Evolutionary conservation across 768 basidiomycete species (phyloP), one percentile per base, ranked within the genome.

Genomic region (Lactarius hatsudake): DNA sequence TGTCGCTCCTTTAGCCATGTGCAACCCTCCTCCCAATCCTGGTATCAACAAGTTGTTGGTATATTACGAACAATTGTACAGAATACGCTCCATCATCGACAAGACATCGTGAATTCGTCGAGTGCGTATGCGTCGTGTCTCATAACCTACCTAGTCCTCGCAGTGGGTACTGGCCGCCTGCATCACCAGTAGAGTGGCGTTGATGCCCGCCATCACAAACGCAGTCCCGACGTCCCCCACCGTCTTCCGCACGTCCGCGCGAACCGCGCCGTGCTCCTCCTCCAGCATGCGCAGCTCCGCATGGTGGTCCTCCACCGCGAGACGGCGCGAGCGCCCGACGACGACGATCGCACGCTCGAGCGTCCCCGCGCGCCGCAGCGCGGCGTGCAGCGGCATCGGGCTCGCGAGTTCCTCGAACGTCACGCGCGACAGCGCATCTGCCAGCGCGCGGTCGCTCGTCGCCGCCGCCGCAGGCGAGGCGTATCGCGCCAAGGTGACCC

Each of bases 161-260:
- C 17, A 28, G 23, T 17, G 48, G 9, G 12, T 32, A 12, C 51
- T 15, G 18, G 59, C 42, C 9, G 87, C 85, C 78, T 93, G 91
- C 40, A 93, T 73, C 1, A 93, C 89, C 42, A 92, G 78, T 48
- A 92, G 72, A 23, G 86, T 89, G 53, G 81, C 79, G 42, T 83
- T 83, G 60, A 81, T 79, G 1, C 84, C 84, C 7, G 86, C 80
- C 3, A 88, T 79, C 15, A 94, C 85, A 74, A 96, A 85, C 55
- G 88, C 88, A 48, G 88, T 84, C 2, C 87, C 91, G 20, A 92
- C 88, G 74, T 96, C 92, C 3, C 96, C 96, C 30, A 96, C 81
- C 26, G 94, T 94, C 79, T 90, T 89, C 74, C 83, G 81, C 66
- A 94, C 85, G 73, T 92, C 91, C 4, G 80, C 73, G 0, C 84